Base-by-base conservation (phyloP, 2,329 filamentous ascomycete genomes). In the Fusarium sp. region DNA sequence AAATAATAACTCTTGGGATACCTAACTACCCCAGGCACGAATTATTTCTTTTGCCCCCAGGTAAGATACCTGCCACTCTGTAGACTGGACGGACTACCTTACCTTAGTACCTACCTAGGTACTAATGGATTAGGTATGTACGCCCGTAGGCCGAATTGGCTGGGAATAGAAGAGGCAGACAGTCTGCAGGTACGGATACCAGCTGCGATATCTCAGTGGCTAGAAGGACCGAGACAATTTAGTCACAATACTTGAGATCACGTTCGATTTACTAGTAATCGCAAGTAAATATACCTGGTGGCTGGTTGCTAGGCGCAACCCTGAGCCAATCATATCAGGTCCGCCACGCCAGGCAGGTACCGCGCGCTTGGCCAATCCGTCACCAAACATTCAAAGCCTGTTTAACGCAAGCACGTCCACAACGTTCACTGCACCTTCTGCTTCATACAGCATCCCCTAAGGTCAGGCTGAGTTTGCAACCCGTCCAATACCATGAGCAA, bases 291-390 rank as follows among this genome's bases (percentile, higher is more conserved):
- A 47, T 70, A 70, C 68, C 39, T 57, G 22, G 36, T 36, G 38
- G 63, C 50, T 71, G 72, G 78, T 79, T 79, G 78, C 78, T 60
- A 71, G 67, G 51, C 64, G 74, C 66, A 73, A 70, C 67, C 47
- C 67, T 55, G 20, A 30, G 35, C 65, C 67, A 69, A 69, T 70
- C 51, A 69, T 18, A 48, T 26, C 35, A 30, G 4, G 12, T 9
- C 16, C 28, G 31, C 13, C 35, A 53, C 28, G 39, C 39, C 33
- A 58, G 65, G 39, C 45, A 69, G 66, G 66, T 73, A 74, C 72
- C 74, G 74, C 73, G 74, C 74, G 75, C 74, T 72, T 75, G 66
- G 65, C 65, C 51, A 70, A 61, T 47, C 64, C 60, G 66, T 73
- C 66, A 76, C 71, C 51, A 76, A 70, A 67, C 68, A 72, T 68